Conservation (phyloP, 2,329 filamentous ascomycete genomes). For the Cercospora zeina region DNA sequence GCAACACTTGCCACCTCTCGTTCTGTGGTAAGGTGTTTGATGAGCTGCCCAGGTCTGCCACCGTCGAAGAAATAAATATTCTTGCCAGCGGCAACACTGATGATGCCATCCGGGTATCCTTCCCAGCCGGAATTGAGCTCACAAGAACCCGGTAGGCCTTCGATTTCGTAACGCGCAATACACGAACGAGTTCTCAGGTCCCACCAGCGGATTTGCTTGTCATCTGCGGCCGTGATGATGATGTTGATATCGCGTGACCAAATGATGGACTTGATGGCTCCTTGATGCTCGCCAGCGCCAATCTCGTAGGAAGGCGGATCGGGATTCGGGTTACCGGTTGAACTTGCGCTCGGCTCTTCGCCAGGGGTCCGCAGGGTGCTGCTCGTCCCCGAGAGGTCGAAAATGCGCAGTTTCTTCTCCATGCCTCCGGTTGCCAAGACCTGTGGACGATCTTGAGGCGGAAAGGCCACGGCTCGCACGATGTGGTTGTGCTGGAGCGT, state of each 20-base stretch:
- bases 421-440: conserved; percentile 88
- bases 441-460: conserved; percentile 64
- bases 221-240: conserved; percentile 84
- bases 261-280: conserved; percentile 92
- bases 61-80: conserved; percentile 91
- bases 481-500: conserved; percentile 93
- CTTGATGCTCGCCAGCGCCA: conserved; percentile 76
- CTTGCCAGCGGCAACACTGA: conserved; percentile 93
- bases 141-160: conserved; percentile 86
- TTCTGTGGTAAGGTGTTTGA: conserved; percentile 77
- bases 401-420: conserved; percentile 95
- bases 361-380: conserved; percentile 23
- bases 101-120: conserved; percentile 64
- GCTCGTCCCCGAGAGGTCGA: conserved; percentile 70
- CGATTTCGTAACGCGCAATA: conserved; percentile 74
- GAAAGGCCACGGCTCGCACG: conserved; percentile 86
- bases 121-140: conserved; percentile 74
- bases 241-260: conserved; percentile 82
- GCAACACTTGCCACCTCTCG: conserved; percentile 91
- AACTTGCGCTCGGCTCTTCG: conserved; percentile 22
- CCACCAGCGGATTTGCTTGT: conserved; percentile 93
- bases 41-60: conserved; percentile 61
- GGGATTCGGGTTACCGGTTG: conserved; percentile 12
- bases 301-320: conserved; percentile 73
- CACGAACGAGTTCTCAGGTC: conserved; percentile 76